phyloP scores from a whole-genome alignment of 2,329 filamentous ascomycete species.

The Monosporascus cannonballus region DNA sequence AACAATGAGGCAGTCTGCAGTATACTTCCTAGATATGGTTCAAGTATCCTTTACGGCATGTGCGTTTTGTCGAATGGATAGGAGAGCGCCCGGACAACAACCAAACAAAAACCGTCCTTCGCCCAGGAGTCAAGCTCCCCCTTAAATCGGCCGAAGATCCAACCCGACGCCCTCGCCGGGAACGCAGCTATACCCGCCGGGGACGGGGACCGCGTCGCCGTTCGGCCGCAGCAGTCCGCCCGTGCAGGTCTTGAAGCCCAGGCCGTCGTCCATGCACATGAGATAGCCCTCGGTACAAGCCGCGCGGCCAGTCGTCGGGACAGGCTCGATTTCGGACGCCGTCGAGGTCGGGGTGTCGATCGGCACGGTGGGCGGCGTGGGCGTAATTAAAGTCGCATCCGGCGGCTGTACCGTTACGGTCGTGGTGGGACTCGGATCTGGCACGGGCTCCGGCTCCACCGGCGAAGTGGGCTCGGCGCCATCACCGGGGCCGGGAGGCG shows the following conservation, averaged over 20 bases:
- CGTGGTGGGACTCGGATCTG: neutral
- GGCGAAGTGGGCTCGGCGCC: neutral
- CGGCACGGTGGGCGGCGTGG: neutral
- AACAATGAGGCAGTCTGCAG: too few relatives aligned
- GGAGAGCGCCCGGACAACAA: too few relatives aligned
- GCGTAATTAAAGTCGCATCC: neutral
- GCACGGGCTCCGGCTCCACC: neutral
- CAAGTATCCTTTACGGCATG: too few relatives aligned
- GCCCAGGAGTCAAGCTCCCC: neutral
- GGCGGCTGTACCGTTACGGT: too few relatives aligned
- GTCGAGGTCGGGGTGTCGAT: neutral
- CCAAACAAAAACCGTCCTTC: too few relatives aligned
- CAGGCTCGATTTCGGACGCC: neutral
- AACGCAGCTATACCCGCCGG: slow-evolving; percentile 15
- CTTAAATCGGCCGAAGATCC: slow-evolving; percentile 10
- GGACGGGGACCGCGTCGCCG: slow-evolving; percentile 8
- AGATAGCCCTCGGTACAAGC: slow-evolving; percentile 17
- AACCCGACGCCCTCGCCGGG: slow-evolving; percentile 14
- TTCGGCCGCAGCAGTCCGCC: slow-evolving; percentile 13
- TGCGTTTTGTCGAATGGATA: too few relatives aligned
- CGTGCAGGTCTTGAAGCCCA: slow-evolving; percentile 19
- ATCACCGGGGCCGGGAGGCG: neutral
- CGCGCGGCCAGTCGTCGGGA: neutral
- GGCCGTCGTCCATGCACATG: slow-evolving; percentile 16
- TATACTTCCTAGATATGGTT: too few relatives aligned